Base-by-base conservation (phyloP, 2,329 filamentous ascomycete genomes). In the Amesomyces nigricolor region DNA sequence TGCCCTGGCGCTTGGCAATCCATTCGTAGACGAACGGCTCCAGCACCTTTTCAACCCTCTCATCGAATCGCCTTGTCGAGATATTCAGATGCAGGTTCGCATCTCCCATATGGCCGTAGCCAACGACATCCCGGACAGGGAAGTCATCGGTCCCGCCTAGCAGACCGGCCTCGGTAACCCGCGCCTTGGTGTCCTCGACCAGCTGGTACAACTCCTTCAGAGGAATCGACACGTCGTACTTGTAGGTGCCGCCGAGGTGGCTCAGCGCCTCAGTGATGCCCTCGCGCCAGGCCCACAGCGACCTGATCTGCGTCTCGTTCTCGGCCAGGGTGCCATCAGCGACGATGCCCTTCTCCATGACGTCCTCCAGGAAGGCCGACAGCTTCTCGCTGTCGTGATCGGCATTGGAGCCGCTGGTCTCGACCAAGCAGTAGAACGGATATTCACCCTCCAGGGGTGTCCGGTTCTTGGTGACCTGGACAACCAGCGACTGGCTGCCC, bases 11-110 rank as follows among this genome's bases (percentile, higher is more conserved):
- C 75, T 89, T 83, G 65, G 86, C 79, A 62, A 97, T 92, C 94
- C 94, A 99, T 74, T 99, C 91, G 68, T 96, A 99, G 22, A 99
- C 89, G 74, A 88, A 99, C 0, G 95, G 94, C 75, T 99, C 94
- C 39, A 99, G 79, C 26, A 82, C 78, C 71, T 88, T 82, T 74
- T 99, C 94, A 26, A 99, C 89, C 54, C 82, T 78, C 73, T 91
- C 88, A 71, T 94, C 89, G 72, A 94, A 97, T 58, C 86, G 76
- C 58, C 91, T 78, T 16, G 89, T 87, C 1, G 88, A 81, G 35
- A 99, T 82, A 72, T 99, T 99, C 62, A 99, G 78, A 73, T 99
- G 95, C 62, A 99, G 73, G 72, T 99, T 99, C 3, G 88, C 85
- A 72, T 99, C 94, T 39, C 94, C 95, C 91, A 99, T 97, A 71